These are phyloP conservation scores for Asparagopsis taxiformis DNA, from an alignment of 31 red algal genomes.

Conservation along the genomic window DNA sequence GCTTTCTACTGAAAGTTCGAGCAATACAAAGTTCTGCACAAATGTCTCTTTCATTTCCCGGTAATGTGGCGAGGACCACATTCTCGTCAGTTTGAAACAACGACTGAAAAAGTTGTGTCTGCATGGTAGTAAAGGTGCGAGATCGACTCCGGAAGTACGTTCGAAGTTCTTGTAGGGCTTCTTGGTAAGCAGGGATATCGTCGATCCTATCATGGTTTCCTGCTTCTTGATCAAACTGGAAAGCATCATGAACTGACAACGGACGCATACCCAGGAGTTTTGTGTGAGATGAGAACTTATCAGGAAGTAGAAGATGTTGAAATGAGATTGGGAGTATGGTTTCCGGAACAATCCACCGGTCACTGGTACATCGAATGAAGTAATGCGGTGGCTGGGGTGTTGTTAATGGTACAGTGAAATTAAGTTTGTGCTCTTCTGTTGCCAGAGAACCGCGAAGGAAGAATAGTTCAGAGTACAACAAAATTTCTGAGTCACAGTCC, in stretches of 20 bases:
- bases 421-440: slow-evolving; percentile 68
- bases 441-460: slow-evolving; percentile 69
- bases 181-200: slow-evolving; percentile 21
- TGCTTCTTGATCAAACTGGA: slow-evolving; percentile 8
- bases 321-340: slow-evolving; percentile 83
- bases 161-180: slow-evolving; percentile 39
- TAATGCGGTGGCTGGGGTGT: slow-evolving; percentile 79
- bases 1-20: slow-evolving; percentile 31
- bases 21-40: slow-evolving; percentile 67
- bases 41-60: slow-evolving; percentile 49
- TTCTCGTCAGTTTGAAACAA: slow-evolving; percentile 75
- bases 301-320: slow-evolving; percentile 60
- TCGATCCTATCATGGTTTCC: slow-evolving; percentile 31
- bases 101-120: slow-evolving; percentile 81
- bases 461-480: slow-evolving; percentile 78
- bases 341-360: slow-evolving; percentile 83
- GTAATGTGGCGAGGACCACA: slow-evolving; percentile 70
- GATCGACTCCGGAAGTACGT: slow-evolving; percentile 35
- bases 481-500: slow-evolving; percentile 73
- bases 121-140: slow-evolving; percentile 56
- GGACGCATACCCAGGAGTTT: slow-evolving; percentile 60
- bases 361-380: slow-evolving; percentile 79
- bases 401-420: slow-evolving; percentile 61
- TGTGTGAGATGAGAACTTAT: slow-evolving; percentile 80
- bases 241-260: slow-evolving; percentile 39